Evolutionary conservation across 2,329 filamentous ascomycete genomes (phyloP).

Genomic region (Aureobasidium sp.): DNA sequence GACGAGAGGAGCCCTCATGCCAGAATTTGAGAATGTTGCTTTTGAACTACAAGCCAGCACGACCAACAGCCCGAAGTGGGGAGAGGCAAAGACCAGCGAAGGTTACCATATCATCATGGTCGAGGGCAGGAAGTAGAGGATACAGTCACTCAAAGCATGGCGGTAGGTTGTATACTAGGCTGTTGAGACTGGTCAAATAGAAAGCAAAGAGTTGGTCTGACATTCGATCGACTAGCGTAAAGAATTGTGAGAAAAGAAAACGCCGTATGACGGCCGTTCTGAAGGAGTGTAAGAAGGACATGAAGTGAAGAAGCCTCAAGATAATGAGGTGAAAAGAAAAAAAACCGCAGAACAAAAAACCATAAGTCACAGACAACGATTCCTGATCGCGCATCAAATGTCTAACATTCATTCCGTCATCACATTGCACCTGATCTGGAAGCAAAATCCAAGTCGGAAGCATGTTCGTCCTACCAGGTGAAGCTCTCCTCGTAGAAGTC

Average conservation of each 20-base stretch:
- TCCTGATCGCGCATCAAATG: slow-evolving; percentile 2
- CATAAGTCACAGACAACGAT: no score
- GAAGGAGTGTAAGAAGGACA: slow-evolving; percentile 14
- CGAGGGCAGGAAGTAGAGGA: slow-evolving; percentile 52
- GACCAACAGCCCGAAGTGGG: slow-evolving; percentile 57
- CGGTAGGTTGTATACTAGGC: no score
- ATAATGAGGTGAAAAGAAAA: neutral
- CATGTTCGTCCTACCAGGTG: slow-evolving; percentile 44
- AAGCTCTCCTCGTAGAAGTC: slow-evolving; percentile 79
- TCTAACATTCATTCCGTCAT: slow-evolving; percentile 9
- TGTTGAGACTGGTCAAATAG: neutral
- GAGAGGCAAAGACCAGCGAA: slow-evolving; percentile 65
- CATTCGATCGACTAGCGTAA: neutral
- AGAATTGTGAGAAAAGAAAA: neutral
- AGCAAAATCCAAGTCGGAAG: neutral
- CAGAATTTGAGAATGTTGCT: slow-evolving; percentile 65
- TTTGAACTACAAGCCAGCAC: slow-evolving; percentile 62
- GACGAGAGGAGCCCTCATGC: slow-evolving; percentile 57
- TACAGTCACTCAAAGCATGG: neutral
- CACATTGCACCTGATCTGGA: neutral
- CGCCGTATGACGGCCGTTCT: neutral
- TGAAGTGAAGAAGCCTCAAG: neutral
- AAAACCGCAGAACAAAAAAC: neutral
- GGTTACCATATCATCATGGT: slow-evolving; percentile 81
- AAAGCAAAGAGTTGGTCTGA: neutral